A percentile compares a stretch with the other conserved stretches of the same genome.
Conservation (phyloP, 2,329 filamentous ascomycete species). For the Fusarium sp. region DNA sequence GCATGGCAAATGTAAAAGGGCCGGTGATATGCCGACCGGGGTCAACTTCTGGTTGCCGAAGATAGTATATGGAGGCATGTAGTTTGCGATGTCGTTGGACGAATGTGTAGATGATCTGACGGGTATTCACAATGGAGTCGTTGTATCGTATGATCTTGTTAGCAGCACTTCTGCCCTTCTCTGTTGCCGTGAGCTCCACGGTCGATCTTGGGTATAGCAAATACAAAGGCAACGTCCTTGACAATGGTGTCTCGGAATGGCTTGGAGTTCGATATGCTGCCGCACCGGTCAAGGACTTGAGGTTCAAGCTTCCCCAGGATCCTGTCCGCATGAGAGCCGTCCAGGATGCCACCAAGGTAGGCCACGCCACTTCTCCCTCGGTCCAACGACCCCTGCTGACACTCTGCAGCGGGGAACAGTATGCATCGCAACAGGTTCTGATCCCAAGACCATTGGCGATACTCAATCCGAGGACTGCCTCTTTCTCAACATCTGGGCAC, state of each 20-base stretch:
- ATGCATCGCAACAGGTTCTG: slow-evolving; percentile 47
- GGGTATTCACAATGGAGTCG: neutral
- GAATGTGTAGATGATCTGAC: neutral
- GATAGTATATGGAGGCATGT: neutral
- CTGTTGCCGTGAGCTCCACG: slow-evolving; percentile 11
- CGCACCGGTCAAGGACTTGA: slow-evolving; percentile 70
- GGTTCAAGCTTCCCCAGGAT: slow-evolving; percentile 75
- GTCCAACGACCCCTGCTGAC: neutral
- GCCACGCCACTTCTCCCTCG: neutral
- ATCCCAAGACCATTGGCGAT: slow-evolving; percentile 34
- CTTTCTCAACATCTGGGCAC: slow-evolving; percentile 72
- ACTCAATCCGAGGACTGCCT: slow-evolving; percentile 72
- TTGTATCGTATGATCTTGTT: neutral
- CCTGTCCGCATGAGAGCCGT: slow-evolving; percentile 59
- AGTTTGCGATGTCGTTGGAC: no score
- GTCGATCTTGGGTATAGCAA: slow-evolving; percentile 75
- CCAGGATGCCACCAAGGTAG: slow-evolving; percentile 65
- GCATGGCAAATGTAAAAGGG: neutral
- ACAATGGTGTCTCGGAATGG: slow-evolving; percentile 74
- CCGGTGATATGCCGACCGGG: neutral
- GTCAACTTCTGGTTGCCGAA: neutral
- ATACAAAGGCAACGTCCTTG: slow-evolving; percentile 67
- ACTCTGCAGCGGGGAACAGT: slow-evolving; percentile 37
- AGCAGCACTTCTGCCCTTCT: slow-evolving; percentile 5
- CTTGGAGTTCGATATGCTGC: slow-evolving; percentile 80